Base-by-base conservation (phyloP, 2,329 filamentous ascomycete species). In the Phialemonium atrogriseum region DNA sequence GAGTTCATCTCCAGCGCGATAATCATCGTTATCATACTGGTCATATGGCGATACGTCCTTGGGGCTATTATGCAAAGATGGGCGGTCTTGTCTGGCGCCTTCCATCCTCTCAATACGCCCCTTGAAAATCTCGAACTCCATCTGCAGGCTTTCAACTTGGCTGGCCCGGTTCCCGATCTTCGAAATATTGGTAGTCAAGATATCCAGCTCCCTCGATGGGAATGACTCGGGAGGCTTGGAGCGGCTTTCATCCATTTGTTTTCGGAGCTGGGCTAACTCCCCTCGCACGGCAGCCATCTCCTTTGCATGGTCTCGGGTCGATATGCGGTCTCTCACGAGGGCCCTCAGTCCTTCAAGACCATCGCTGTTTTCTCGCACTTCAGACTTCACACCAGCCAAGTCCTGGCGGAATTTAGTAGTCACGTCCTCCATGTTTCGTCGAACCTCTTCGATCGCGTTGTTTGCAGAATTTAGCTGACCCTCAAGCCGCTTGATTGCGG, bases 111-210 rank as follows among this genome's bases (percentile, higher is more conserved):
- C 51, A 5, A 62, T 34, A 7, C 56, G 46, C 5, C 50, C 49
- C 37, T 57, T 58, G 33, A 62, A 48, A 3, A 64, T 47, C 24
- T 60, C 50, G 24, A 62, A 49, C 35, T 63, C 60, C 57, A 62
- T 64, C 40, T 59, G 55, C 14, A 63, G 41, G 7, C 47, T 52
- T 32, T 63, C 58, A 8, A 63, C 48, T 30, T 59, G 54, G 33
- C 48, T 59, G 14, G 58, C 55, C 21, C 52, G 50, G 37, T 52
- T 50, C 10, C 54, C 50, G 16, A 62, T 55, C 34, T 54, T 60
- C 21, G 56, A 49, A 17, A 62, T 55, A 34, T 45, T 60, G 32
- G 39, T 54, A 2, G 56, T 51, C 18, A 63, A 49, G 8, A 63
- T 59, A 27, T 63, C 59, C 8, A 64, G 45, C 23, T 61, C 58